phyloP scores from a whole-genome alignment of 2,329 filamentous ascomycete genomes.

The Penicillium sp. region DNA sequence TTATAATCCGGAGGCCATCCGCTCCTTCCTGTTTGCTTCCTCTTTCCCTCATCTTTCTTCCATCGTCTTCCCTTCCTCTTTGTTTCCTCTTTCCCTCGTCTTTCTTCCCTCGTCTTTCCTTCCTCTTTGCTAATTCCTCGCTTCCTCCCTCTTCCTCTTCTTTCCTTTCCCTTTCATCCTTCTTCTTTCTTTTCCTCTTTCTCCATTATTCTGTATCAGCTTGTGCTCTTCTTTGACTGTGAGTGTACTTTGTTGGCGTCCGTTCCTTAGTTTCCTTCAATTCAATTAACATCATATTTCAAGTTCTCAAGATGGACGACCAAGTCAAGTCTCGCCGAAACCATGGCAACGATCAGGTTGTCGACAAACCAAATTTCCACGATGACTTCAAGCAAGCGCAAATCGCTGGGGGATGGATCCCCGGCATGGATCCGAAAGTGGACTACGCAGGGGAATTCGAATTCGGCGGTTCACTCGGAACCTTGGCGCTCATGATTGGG shows the following conservation, averaged over 20 bases:
- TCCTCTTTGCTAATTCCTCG: no score
- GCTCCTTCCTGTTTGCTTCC: not conserved
- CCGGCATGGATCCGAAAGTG: slow-evolving; percentile 21
- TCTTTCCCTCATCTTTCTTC: no score
- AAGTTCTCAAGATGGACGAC: not conserved
- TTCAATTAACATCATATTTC: not conserved
- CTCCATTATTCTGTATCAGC: not conserved
- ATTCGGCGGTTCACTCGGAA: slow-evolving; percentile 76
- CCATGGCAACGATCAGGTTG: not conserved
- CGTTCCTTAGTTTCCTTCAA: not conserved
- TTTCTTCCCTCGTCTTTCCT: no score
- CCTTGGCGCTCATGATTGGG: slow-evolving; percentile 70
- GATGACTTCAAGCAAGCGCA: slow-evolving; percentile 15
- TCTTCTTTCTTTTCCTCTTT: not conserved
- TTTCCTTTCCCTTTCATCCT: no score
- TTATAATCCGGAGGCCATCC: not conserved
- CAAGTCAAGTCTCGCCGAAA: not conserved
- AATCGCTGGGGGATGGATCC: slow-evolving; percentile 16
- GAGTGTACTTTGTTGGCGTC: not conserved
- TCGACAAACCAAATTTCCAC: not conserved
- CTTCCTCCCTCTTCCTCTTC: not conserved
- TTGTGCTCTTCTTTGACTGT: not conserved
- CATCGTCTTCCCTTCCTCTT: no score
- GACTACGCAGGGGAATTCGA: slow-evolving; percentile 46
- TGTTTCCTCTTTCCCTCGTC: no score